Conservation (phyloP, 1,284 basidiomycete species). For the Trichosporon sp. region DNA sequence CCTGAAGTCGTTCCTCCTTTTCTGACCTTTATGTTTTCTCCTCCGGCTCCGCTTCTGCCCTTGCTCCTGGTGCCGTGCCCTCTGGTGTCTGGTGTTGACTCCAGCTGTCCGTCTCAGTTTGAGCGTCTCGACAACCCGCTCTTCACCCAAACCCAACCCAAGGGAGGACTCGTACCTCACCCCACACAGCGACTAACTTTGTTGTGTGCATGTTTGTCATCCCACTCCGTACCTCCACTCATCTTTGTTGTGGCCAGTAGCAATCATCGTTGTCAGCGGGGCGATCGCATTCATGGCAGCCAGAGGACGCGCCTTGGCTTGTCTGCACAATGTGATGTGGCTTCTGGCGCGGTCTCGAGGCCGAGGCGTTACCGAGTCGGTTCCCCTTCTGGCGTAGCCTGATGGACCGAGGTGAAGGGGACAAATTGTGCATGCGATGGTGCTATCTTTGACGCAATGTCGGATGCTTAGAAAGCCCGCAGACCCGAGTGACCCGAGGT, state of each 20-base stretch:
- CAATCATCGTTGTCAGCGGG: too few species aligned
- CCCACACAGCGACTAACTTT: neutral
- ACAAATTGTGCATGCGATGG: neutral
- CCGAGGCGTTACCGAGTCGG: neutral
- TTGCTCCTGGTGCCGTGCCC: too few species aligned
- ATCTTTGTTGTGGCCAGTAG: too few species aligned
- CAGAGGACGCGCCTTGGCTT: neutral
- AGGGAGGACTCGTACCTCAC: too few species aligned
- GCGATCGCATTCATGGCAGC: neutral
- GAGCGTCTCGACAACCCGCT: neutral
- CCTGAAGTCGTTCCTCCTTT: neutral
- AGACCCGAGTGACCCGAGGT: too few species aligned
- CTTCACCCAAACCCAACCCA: too few species aligned
- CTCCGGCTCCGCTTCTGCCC: too few species aligned
- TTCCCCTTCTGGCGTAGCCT: too few species aligned
- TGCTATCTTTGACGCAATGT: neutral
- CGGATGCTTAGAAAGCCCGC: neutral
- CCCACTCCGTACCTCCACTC: too few species aligned
- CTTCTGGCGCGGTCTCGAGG: neutral
- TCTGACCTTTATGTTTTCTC: too few species aligned
- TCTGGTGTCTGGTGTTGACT: neutral
- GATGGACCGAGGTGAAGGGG: neutral
- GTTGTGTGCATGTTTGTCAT: neutral
- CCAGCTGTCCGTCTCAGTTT: neutral
- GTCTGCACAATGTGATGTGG: neutral